Conservation (phyloP, 1,284 basidiomycete genomes). For the Coniferiporia weirii region DNA sequence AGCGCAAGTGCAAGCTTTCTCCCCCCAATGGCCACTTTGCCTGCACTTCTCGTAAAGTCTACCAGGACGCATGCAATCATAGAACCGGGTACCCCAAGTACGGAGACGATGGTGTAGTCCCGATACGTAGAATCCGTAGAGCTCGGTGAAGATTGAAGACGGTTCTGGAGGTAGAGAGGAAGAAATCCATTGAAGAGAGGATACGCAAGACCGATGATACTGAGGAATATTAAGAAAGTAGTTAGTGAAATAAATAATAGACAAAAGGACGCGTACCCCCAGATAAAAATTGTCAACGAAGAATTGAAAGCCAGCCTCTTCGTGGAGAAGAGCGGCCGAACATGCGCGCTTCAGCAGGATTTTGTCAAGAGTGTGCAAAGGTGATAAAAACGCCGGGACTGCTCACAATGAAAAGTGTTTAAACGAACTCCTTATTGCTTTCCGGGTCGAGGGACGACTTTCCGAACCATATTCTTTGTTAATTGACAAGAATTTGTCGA, state of each 20-base stretch:
- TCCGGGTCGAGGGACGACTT: conserved; percentile 23
- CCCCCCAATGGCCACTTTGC: conserved; percentile 36
- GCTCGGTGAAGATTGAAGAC: conserved; percentile 29
- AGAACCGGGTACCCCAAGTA: conserved; percentile 53
- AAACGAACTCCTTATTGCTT: conserved; percentile 34
- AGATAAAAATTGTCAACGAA: conserved; percentile 45
- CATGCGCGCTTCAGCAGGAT: conserved; percentile 33
- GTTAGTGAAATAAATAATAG: neutral
- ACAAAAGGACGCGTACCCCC: conserved; percentile 33
- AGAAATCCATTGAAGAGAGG: conserved; percentile 54
- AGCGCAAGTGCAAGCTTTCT: conserved; percentile 48
- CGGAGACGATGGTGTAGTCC: conserved; percentile 45
- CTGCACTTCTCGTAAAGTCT: conserved; percentile 37
- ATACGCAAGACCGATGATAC: conserved; percentile 54
- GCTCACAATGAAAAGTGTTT: conserved; percentile 37
- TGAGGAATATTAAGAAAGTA: conserved; percentile 17
- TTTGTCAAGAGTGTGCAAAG: neutral
- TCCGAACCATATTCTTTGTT: conserved; percentile 23
- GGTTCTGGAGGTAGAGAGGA: conserved; percentile 44
- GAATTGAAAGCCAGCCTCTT: conserved; percentile 47
- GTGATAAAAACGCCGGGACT: neutral
- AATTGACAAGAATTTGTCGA: conserved; percentile 39
- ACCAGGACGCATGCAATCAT: conserved; percentile 50
- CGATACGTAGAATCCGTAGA: conserved; percentile 38
- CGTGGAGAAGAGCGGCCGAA: conserved; percentile 48